Evolutionary conservation across 2,329 filamentous ascomycete genomes (phyloP).

Genomic region (Cladophialophora psammophila): DNA sequence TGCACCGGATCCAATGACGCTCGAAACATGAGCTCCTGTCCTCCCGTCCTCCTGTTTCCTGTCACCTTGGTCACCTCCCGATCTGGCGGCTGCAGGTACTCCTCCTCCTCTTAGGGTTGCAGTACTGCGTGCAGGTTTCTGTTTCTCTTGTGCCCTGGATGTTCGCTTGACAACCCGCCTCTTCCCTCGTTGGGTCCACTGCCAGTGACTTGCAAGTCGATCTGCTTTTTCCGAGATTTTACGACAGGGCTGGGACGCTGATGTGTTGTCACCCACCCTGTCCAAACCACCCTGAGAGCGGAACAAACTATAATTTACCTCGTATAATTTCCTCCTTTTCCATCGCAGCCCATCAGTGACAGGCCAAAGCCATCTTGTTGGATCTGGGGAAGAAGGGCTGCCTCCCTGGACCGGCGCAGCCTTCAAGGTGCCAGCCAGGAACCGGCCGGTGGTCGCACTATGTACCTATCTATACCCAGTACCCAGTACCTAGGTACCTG

Average conservation of each 20-base stretch:
- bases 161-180: slow-evolving; percentile 13
- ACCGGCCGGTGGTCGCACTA: slow-evolving; percentile 1
- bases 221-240: slow-evolving; percentile 13
- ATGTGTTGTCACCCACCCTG: slow-evolving; percentile 15
- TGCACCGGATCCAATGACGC: slow-evolving; percentile 26
- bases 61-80: slow-evolving; percentile 22
- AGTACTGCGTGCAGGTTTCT: slow-evolving; percentile 2
- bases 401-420: slow-evolving; percentile 18
- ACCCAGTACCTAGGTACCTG: background rate
- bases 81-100: slow-evolving; percentile 30
- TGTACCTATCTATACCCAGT: too few species aligned
- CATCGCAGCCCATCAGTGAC: slow-evolving; percentile 5
- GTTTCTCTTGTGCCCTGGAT: slow-evolving; percentile 7
- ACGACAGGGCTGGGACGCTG: slow-evolving; percentile 8
- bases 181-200: slow-evolving; percentile 1
- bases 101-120: background rate
- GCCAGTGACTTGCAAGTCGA: slow-evolving; percentile 5
- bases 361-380: slow-evolving; percentile 7
- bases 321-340: slow-evolving; percentile 13
- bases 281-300: background rate
- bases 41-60: slow-evolving; percentile 20
- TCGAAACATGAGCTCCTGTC: slow-evolving; percentile 16
- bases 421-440: slow-evolving; percentile 6
- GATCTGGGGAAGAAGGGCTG: slow-evolving; percentile 14
- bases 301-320: background rate